phyloP scores from a whole-genome alignment of 2,329 filamentous ascomycete species.

The Cytospora chrysosperma region DNA sequence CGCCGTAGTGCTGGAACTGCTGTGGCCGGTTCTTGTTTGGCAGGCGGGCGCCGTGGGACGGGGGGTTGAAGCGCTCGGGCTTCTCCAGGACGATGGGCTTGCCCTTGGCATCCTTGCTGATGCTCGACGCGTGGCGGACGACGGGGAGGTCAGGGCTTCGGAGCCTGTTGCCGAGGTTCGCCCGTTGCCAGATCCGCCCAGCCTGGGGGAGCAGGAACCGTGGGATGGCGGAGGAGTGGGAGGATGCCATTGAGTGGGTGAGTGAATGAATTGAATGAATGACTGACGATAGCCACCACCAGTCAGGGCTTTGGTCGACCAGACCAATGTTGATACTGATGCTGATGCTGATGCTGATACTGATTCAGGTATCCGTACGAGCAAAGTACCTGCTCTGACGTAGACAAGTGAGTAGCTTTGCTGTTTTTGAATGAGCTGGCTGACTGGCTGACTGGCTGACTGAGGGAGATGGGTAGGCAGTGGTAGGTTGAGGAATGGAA shows the following conservation, averaged over 20 bases:
- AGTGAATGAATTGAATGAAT: too few species aligned
- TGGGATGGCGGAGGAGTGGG: conserved; percentile 55
- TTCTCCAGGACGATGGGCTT: conserved; percentile 75
- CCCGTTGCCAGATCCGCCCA: conserved; percentile 52
- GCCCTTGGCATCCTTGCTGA: conserved; percentile 37
- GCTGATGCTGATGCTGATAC: too few species aligned
- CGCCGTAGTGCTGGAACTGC: conserved; percentile 71
- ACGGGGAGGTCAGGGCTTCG: conserved; percentile 31
- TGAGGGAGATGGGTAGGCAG: too few species aligned
- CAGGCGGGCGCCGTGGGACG: conserved; percentile 77
- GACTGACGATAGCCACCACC: too few species aligned
- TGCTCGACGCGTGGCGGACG: conserved; percentile 32
- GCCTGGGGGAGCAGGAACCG: conserved; percentile 67
- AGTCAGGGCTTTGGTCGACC: too few species aligned
- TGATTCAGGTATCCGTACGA: too few species aligned
- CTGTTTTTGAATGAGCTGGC: too few species aligned
- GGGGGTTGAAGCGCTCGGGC: conserved; percentile 85
- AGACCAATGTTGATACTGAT: background rate
- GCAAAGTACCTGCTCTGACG: too few species aligned
- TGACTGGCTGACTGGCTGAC: too few species aligned
- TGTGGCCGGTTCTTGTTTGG: conserved; percentile 52
- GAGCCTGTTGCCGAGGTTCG: conserved; percentile 29
- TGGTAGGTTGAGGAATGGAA: too few species aligned
- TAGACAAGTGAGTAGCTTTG: too few species aligned
- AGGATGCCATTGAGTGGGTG: conserved; percentile 39